These are phyloP conservation scores for Ceratocystis cubensis DNA, from an alignment of 2,329 filamentous ascomycete species.

Conservation along the genomic window DNA sequence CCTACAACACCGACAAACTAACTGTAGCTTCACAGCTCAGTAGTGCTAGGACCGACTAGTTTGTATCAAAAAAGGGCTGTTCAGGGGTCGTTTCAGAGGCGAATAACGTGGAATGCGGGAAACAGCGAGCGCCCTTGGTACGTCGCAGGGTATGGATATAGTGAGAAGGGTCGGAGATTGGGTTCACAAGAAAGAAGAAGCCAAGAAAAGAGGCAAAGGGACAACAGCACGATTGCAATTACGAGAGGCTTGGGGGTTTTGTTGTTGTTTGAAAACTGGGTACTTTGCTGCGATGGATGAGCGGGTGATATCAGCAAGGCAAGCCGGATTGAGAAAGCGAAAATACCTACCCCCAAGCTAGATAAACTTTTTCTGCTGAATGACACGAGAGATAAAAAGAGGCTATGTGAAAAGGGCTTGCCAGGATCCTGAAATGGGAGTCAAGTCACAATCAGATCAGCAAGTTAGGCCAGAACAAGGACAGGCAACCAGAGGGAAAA, in stretches of 20 bases:
- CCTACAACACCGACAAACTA: conserved; percentile 20
- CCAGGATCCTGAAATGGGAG: not conserved
- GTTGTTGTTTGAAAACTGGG: not conserved
- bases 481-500: not conserved
- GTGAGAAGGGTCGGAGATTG: not conserved
- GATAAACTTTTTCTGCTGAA: not conserved
- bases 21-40: conserved; percentile 9
- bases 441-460: conserved; percentile 7
- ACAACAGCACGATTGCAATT: not conserved
- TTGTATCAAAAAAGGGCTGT: conserved; percentile 8
- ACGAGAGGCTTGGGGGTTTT: not conserved
- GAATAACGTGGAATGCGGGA: conserved; percentile 8
- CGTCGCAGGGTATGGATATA: not conserved
- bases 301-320: not conserved
- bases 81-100: conserved; percentile 11
- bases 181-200: not conserved
- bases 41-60: not conserved
- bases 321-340: not conserved
- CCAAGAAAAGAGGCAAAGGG: not conserved
- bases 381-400: not conserved
- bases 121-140: not conserved
- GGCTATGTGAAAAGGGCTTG: not conserved
- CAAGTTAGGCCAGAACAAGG: not conserved
- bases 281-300: not conserved
- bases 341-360: not conserved